Base-by-base conservation (phyloP, 352 stramenopile species). In the Globisporangium emineosum region DNA sequence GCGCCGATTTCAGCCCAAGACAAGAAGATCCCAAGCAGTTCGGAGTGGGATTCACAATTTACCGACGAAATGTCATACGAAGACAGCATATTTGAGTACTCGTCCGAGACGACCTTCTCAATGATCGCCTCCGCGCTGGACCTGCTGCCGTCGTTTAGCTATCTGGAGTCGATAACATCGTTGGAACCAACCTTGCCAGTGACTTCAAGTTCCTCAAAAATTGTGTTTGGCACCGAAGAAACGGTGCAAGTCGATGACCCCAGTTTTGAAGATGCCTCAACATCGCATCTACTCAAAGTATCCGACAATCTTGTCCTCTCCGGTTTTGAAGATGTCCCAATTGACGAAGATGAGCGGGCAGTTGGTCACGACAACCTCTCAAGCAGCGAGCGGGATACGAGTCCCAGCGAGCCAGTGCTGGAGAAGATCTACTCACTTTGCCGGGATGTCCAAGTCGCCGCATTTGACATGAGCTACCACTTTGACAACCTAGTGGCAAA, bases 71-170 rank as follows among this genome's bases (percentile, higher is more conserved):
- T 30, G 0, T 4, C 15, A n/a, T n/a, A n/a, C 0, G 54, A 53
- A 25, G 43, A 57, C 23, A 43, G 12, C 45, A n/a, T 71, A 5
- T 74, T 78, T 37, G 72, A 79, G 40, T 78, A 79, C 43, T 79
- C 75, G 17, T 77, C 75, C 27, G 64, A 72, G 6, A 60, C 69
- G 0, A 63, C 69, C 10, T 54, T 68, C 21, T 73, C 74, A 27
- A 76, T 63, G 63, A 85, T 85, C 23, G 70, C 75, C 3, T 66
- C 63, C 21, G 77, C 75, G 7, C 45, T 85, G 52, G 65, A 73
- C 33, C 62, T 79, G 57, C 57, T 83, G 4, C 75, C 75, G 19
- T 57, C 50, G 25, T 68, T 80, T 33, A 25, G 40, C 7, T 9
- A 30, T 15, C 32, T 52, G 21, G 37, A 54, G 25, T 65, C 68